Conservation (phyloP, 83 land plant genomes). For the Thuja plicata region DNA sequence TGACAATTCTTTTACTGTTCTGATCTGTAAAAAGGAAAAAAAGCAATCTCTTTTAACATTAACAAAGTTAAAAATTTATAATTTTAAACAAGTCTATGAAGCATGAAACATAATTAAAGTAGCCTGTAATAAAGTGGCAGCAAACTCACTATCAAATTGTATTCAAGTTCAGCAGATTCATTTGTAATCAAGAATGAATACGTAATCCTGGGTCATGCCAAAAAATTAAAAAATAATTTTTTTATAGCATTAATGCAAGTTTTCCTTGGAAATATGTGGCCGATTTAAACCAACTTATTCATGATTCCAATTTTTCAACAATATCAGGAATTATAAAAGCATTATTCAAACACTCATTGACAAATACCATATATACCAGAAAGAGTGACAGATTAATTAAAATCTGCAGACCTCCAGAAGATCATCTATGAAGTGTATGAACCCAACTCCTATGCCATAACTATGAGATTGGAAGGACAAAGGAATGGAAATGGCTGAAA, state of each 20-base stretch:
- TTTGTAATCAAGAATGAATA: background rate
- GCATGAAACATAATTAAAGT: background rate
- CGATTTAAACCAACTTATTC: background rate
- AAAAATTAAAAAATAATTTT: background rate
- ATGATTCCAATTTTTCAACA: background rate
- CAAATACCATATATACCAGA: background rate
- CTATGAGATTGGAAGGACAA: background rate
- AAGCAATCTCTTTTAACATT: background rate
- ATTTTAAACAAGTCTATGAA: background rate
- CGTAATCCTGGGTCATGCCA: background rate
- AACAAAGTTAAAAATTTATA: background rate
- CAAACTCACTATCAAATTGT: background rate
- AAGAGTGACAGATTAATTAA: background rate
- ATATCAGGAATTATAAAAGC: background rate
- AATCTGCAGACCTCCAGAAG: background rate
- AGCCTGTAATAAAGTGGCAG: background rate
- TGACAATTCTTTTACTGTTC: conserved; percentile 85
- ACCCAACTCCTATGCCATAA: background rate
- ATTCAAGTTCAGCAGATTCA: background rate
- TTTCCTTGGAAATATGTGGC: background rate
- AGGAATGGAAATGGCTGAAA: background rate
- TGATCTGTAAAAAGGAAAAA: conserved; percentile 57
- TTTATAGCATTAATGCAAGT: background rate
- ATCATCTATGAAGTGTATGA: too few species aligned
- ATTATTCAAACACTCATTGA: background rate